Base-by-base conservation (phyloP, 140 eudicot species). In the Erigeron philadelphicus region DNA sequence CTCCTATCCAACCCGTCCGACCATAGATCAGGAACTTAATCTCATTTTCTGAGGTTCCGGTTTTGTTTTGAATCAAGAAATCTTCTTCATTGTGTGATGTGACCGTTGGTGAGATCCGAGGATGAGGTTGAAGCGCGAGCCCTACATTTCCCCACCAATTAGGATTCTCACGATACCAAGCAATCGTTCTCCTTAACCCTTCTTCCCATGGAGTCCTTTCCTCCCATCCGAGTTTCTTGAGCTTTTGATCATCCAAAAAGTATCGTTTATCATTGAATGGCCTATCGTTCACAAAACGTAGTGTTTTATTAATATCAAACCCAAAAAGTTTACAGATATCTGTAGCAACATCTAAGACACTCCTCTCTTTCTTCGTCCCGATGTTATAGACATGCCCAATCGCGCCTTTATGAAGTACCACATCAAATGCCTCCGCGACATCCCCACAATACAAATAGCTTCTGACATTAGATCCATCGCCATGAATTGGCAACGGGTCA, bases 81-180 rank as follows among this genome's bases (percentile, higher is more conserved):
- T 75, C 80, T 40, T 69, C 76, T 11, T 81, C 80, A 6, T 41
- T 70, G 7, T 53, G 71, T n/a, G 68, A 59, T 58, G 79, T 71
- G 9, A 73, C 25, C 3, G 46, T 12, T 23, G 70, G 45, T 23
- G 58, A 42, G 58, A 75, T 63, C 61, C 74, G 64, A 23, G 87
- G 87, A 71, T 83, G 82, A 4, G 87, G 84, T 13, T 66, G 79
- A 19, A 83, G 82, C 5, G 84, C 87, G 12, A 52, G 74, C 17
- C 77, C 25, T 8, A 83, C 78, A 15, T 83, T 57, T 1, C 87
- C 84, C 87, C 87, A 79, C 86, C 86, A 82, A 35, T 75, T 78
- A 2, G 84, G 79, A 59, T 79, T 79, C 31, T 66, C 48, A 5
- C 57, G 66, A 59, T 83, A 83, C 87, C 87, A 79, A 2, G 70